These are phyloP conservation scores for Chalara sp. DNA, from an alignment of 2,329 filamentous ascomycete species.

Conservation along the genomic window DNA sequence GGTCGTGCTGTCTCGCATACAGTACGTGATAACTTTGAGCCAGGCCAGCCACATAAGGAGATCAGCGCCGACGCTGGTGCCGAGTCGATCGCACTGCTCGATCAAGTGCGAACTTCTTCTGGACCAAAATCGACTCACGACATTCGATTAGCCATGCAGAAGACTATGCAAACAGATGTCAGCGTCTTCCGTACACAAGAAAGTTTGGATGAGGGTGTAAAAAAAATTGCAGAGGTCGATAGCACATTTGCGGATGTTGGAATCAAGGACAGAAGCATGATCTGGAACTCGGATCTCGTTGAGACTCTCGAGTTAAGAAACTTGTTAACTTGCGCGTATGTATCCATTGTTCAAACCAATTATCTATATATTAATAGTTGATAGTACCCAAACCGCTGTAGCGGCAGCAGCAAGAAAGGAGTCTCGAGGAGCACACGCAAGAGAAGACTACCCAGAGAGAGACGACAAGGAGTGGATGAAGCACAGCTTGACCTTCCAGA, in stretches of 20 bases:
- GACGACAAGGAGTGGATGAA: conserved; percentile 38
- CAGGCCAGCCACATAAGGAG: conserved; percentile 72
- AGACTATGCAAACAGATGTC: conserved; percentile 96
- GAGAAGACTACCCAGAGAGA: conserved; percentile 38
- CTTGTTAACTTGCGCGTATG: conserved; percentile 35
- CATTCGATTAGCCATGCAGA: conserved; percentile 88
- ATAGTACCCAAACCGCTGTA: conserved; percentile 34
- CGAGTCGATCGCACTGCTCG: conserved; percentile 78
- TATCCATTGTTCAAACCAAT: neutral
- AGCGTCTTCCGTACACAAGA: conserved; percentile 93
- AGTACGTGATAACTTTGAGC: conserved; percentile 91
- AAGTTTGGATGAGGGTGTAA: conserved; percentile 35
- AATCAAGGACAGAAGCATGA: conserved; percentile 35
- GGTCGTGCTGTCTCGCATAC: conserved; percentile 87
- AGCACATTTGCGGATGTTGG: conserved; percentile 28
- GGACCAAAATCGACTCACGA: conserved; percentile 76
- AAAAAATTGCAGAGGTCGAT: conserved; percentile 27
- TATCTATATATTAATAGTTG: neutral
- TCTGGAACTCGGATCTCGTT: conserved; percentile 43
- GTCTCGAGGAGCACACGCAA: conserved; percentile 38
- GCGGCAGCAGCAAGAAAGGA: conserved; percentile 36
- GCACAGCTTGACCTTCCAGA: conserved; percentile 41
- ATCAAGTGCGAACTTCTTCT: conserved; percentile 70
- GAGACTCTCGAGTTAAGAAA: conserved; percentile 41
- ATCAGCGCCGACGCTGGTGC: conserved; percentile 81